Base-by-base conservation (phyloP, 345 rosid species). In the Fremontodendron californicum region DNA sequence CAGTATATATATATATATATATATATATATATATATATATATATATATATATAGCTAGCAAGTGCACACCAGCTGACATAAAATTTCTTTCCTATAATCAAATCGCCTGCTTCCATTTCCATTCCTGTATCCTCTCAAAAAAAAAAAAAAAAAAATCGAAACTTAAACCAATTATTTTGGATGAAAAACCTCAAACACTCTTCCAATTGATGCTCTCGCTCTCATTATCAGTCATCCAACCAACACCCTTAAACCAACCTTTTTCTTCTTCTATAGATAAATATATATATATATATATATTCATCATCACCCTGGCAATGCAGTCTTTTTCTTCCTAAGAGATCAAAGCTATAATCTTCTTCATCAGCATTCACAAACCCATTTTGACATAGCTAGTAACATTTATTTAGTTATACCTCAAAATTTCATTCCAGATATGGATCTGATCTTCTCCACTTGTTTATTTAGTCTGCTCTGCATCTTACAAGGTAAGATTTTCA, bases 401-500 rank as follows among this genome's bases (percentile, higher is more conserved):
- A 9, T 21, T 15, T 39, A 0, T 5, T 2, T 16, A 57, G 3
- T n/a, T 46, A 15, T 23, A 68, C 21, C 39, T 15, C 7, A 9
- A 54, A 33, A 4, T 9, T n/a, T 72, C 31, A 69, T 19, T 62
- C 16, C 33, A 29, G 54, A 86, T 13, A 61, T 87, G 88, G 75
- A 81, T 80, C 67, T 25, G 6, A 1, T 33, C 29, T 57, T 79
- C 80, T 72, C 67, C 23, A 21, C 54, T 43, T 61, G 69, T 40
- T 54, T 73, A 33, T 29, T 89, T 71, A 42, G 77, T 66, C 61
- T 84, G 48, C 75, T 89, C 10, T 18, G 77, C 62, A 29, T 82
- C 49, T 78, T 72, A 82, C 79, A 67, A 83, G 88, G 92, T 86
- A 77, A 7, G 3, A 10, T 21, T 57, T 67, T 73, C 13, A 23